These are phyloP conservation scores for Taphrina pruni DNA, from an alignment of 1,139 yeast species.

Conservation along the genomic window DNA sequence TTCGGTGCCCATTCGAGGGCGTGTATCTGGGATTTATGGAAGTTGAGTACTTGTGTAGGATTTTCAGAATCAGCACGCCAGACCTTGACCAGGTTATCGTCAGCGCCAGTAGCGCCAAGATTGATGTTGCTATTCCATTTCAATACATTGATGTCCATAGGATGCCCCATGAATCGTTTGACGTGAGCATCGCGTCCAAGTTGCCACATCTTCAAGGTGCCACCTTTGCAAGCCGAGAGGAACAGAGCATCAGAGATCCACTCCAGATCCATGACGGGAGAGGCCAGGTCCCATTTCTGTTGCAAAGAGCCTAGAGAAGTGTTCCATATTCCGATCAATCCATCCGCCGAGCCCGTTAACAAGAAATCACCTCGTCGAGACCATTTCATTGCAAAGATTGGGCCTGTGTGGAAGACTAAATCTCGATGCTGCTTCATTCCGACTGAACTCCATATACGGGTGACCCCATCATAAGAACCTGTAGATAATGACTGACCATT, in stretches of 20 bases:
- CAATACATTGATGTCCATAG: conserved; percentile 63
- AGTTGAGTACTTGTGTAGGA: conserved; percentile 31
- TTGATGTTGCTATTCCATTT: conserved; percentile 58
- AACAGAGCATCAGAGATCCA: conserved; percentile 78
- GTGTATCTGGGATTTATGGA: conserved; percentile 25
- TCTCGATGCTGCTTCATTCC: conserved; percentile 59
- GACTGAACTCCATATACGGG: conserved; percentile 39
- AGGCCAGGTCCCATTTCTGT: conserved; percentile 54
- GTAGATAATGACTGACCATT: conserved; percentile 37
- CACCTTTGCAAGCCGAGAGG: conserved; percentile 68
- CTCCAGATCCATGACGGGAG: conserved; percentile 61
- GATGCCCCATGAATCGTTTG: conserved; percentile 73
- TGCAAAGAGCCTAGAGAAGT: conserved; percentile 58
- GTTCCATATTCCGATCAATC: conserved; percentile 63
- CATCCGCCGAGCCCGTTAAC: conserved; percentile 56
- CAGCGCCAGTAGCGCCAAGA: conserved; percentile 36
- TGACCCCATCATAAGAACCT: conserved; percentile 41
- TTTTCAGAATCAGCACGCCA: conserved; percentile 39
- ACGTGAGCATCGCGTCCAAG: conserved; percentile 61
- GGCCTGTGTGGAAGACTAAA: conserved; percentile 61
- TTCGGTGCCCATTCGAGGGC: conserved; percentile 37
- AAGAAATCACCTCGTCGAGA: conserved; percentile 56
- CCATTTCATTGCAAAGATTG: conserved; percentile 62
- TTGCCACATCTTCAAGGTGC: conserved; percentile 65
- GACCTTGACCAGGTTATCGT: conserved; percentile 54